Conservation (phyloP, 306 rosid species). For the Crotalaria pallida region DNA sequence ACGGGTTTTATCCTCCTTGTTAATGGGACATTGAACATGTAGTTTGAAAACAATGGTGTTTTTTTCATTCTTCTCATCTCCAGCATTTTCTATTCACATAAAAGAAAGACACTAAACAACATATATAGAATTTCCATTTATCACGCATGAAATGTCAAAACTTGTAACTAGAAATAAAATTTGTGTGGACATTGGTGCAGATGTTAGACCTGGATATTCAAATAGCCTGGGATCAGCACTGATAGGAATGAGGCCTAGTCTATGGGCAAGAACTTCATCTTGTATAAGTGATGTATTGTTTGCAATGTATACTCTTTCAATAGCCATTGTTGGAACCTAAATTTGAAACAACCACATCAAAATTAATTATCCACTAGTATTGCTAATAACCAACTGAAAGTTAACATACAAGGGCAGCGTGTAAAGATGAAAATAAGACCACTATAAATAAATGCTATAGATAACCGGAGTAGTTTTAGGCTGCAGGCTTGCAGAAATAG, state of each 20-base stretch:
- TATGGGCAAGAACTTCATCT: constrained; percentile 95
- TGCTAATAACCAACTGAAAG: not conserved
- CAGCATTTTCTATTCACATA: constrained; percentile 40
- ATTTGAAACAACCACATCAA: not conserved
- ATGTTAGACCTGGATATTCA: constrained; percentile 70
- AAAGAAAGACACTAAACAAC: constrained; percentile 7
- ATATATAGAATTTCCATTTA: not conserved
- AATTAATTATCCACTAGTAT: not conserved
- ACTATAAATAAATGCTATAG: not conserved
- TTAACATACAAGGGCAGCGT: not conserved
- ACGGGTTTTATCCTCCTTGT: not conserved
- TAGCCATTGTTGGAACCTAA: constrained; percentile 97
- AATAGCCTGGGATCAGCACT: constrained; percentile 82
- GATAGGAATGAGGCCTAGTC: constrained; percentile 92
- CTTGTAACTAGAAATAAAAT: constrained; percentile 11
- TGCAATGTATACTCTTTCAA: constrained; percentile 82
- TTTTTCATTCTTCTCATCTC: constrained; percentile 63
- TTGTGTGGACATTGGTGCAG: not conserved
- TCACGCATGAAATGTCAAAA: constrained; percentile 6
- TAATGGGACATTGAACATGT: constrained; percentile 52
- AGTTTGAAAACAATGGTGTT: constrained; percentile 87
- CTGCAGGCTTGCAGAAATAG: not conserved
- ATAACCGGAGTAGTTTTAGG: not conserved
- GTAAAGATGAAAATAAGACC: constrained; percentile 9
- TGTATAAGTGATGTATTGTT: constrained; percentile 81